Conservation (phyloP, 2,329 filamentous ascomycete species). For the Epichloe hybrida region DNA sequence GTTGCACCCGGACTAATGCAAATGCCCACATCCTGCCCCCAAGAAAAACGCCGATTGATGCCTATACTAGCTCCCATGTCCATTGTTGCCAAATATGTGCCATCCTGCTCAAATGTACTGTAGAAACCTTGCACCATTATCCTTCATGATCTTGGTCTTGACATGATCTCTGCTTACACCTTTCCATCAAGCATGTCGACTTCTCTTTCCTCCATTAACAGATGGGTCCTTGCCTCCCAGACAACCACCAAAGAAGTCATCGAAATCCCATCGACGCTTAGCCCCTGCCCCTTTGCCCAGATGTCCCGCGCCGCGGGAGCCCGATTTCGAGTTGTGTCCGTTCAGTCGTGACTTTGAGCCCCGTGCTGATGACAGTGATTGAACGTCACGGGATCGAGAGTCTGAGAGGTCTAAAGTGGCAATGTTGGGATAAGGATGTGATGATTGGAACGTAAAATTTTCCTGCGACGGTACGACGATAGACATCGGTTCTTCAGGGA, state of each 20-base stretch:
- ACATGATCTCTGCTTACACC: constrained; percentile 6
- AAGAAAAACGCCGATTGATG: constrained; percentile 22
- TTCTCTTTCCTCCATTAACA: constrained; percentile 35
- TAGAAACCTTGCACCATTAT: constrained; percentile 4
- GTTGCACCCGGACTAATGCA: constrained; percentile 8
- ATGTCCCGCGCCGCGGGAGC: constrained; percentile 21
- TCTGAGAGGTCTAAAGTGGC: constrained; percentile 49
- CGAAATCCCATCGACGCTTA: constrained; percentile 60
- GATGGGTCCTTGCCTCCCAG: constrained; percentile 49
- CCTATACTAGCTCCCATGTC: constrained; percentile 22
- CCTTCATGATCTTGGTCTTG: constrained; percentile 4
- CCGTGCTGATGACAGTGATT: constrained; percentile 14
- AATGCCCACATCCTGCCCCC: constrained; percentile 16
- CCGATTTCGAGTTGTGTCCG: constrained; percentile 12
- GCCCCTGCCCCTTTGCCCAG: constrained; percentile 53
- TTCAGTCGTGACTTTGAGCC: constrained; percentile 18
- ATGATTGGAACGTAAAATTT: constrained; percentile 56
- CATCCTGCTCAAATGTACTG: constrained; percentile 11
- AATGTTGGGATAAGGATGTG: constrained; percentile 46
- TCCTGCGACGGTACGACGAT: constrained; percentile 42
- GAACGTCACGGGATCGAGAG: constrained; percentile 26
- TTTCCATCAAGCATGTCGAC: constrained; percentile 27
- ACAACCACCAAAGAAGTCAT: constrained; percentile 62
- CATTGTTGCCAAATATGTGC: constrained; percentile 18
- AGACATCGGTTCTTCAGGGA: constrained; percentile 19